Evolutionary conservation across 148 eudicot genomes (phyloP).

Genomic region (Spergularia marina): DNA sequence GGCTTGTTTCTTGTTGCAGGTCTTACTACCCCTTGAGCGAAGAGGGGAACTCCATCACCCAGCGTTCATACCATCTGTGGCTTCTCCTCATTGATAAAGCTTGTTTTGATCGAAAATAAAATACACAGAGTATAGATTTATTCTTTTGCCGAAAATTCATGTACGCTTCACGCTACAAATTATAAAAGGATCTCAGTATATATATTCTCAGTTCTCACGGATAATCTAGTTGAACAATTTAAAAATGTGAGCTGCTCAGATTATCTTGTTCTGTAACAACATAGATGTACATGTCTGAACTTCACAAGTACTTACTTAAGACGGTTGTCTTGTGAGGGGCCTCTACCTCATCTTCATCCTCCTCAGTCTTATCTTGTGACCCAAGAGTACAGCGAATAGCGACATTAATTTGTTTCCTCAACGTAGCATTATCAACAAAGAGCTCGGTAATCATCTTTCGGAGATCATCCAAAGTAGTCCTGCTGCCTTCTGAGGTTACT

Average conservation of each 20-base stretch:
- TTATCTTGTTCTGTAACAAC: background rate
- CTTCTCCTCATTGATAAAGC: no score
- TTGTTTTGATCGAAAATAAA: no score
- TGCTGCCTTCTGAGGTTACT: constrained; percentile 27
- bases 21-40: no score
- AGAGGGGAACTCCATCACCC: no score
- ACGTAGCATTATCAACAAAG: constrained; percentile 63
- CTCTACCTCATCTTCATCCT: constrained; percentile 36
- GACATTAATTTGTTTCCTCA: constrained; percentile 75
- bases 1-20: no score
- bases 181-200: background rate
- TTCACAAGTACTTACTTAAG: constrained; percentile 43
- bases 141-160: background rate
- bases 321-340: constrained; percentile 35
- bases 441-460: constrained; percentile 61
- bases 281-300: constrained; percentile 10
- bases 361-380: constrained; percentile 32
- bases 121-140: no score
- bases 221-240: background rate
- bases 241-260: background rate
- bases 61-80: no score
- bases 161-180: background rate
- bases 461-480: constrained; percentile 50
- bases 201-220: background rate
- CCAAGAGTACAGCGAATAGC: constrained; percentile 52